phyloP scores from a whole-genome alignment of 2,329 filamentous ascomycete genomes.

The Diplodia mutila region DNA sequence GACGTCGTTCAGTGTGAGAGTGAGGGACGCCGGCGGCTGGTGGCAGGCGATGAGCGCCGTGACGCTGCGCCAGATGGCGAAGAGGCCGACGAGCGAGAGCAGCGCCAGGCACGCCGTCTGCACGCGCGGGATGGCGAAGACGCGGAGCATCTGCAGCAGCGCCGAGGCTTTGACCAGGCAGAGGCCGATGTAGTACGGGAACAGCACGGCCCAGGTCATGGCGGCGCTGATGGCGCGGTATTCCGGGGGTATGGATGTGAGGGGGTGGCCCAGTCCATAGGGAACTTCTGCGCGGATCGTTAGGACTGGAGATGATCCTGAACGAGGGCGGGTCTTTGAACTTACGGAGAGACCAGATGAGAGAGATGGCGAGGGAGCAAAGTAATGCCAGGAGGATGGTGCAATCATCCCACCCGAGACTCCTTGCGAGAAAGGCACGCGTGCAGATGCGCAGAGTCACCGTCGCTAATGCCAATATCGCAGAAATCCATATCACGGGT shows the following conservation, averaged over 20 bases:
- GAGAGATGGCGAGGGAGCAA: neutral
- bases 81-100: constrained; percentile 15
- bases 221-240: neutral
- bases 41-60: constrained; percentile 22
- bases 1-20: too few species aligned
- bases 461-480: constrained; percentile 6
- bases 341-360: constrained; percentile 15
- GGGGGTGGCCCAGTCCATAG: constrained; percentile 14
- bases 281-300: neutral
- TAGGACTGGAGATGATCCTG: too few species aligned
- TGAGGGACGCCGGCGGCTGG: neutral
- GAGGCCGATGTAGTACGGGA: constrained; percentile 24
- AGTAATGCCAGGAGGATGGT: constrained; percentile 13
- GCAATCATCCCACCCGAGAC: constrained; percentile 22
- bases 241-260: neutral
- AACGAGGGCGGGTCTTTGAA: too few species aligned
- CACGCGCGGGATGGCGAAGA: constrained; percentile 19
- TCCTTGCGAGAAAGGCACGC: constrained; percentile 9
- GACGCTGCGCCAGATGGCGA: constrained; percentile 7
- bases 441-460: constrained; percentile 18
- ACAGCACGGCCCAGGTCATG: constrained; percentile 10
- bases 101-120: constrained; percentile 2
- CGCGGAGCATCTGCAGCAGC: constrained; percentile 24
- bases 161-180: constrained; percentile 27
- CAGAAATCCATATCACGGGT: constrained; percentile 19